These are phyloP conservation scores for Ganoderma boninense DNA, from an alignment of 1,284 basidiomycete genomes.

Conservation along the genomic window DNA sequence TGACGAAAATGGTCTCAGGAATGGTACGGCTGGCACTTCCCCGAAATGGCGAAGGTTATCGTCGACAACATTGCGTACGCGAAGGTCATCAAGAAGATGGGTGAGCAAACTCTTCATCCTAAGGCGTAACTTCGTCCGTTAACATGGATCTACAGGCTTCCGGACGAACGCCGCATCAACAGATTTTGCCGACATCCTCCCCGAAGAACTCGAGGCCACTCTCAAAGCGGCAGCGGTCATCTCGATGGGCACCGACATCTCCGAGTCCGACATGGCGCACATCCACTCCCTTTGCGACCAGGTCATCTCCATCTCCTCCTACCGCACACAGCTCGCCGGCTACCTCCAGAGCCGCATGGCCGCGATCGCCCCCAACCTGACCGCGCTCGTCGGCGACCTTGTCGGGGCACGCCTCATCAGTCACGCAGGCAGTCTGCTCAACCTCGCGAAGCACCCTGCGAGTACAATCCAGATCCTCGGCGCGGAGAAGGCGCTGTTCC, in stretches of 20 bases:
- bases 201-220: conserved; percentile 93
- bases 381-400: conserved; percentile 95
- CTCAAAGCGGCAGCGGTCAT: conserved; percentile 94
- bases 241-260: conserved; percentile 99
- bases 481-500: conserved; percentile 98
- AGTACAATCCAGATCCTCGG: conserved; percentile 98
- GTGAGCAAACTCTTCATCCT: conserved; percentile 46
- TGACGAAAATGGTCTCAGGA: conserved; percentile 61
- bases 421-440: conserved; percentile 95
- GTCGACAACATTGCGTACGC: conserved; percentile 97
- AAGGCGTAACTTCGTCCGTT: background rate
- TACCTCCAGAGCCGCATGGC: conserved; percentile 98
- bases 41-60: conserved; percentile 98
- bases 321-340: conserved; percentile 92
- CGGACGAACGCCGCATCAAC: conserved; percentile 92
- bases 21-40: conserved; percentile 99
- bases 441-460: conserved; percentile 95
- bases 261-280: conserved; percentile 93
- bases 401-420: conserved; percentile 96
- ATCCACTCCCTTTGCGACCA: conserved; percentile 97
- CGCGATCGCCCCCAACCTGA: conserved; percentile 96
- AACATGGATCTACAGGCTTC: conserved; percentile 64
- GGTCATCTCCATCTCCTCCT: conserved; percentile 94
- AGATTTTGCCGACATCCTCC: conserved; percentile 89
- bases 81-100: conserved; percentile 90